Base-by-base conservation (phyloP, 257 asterid species). In the Eustoma russellianum region DNA sequence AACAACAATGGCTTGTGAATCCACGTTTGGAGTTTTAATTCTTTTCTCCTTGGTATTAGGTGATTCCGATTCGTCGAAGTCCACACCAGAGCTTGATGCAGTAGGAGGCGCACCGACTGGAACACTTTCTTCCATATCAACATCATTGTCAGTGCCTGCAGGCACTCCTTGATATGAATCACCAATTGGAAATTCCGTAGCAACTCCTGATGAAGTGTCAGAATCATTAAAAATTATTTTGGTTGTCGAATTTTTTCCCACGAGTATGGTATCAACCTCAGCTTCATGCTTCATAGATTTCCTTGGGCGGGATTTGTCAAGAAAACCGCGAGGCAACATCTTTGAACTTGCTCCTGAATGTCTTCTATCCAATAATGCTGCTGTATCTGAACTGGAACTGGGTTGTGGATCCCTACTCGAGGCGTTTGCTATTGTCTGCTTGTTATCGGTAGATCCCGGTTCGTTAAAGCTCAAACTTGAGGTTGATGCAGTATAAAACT, bases 321-420 rank as follows among this genome's bases (percentile, higher is more conserved):
- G 88, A 73, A 84, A 88, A 17, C 95, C 95, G 17, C 77, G 79
- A 52, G 68, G 19, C 34, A 84, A 67, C 17, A 77, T 93, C 72
- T 78, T 84, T 9, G 34, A 54, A 68, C 80, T 80, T 13, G 53
- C 59, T 17, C 66, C 47, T 30, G 79, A 30, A 19, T 12, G 41
- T 48, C 18, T 52, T 48, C 65, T 73, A 18, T 46, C 14, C 43
- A 38, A 38, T 38, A 11, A 7, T 11, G 12, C 43, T 38, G 43
- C 43, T 46, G 55, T 70, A 47, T 41, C 61, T 53, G 18, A 65
- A 66, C 48, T 52, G 30, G 55, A 64, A 41, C 9, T 47, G 57
- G 70, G 43, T 19, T 70, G 48, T 17, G 65, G 43, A 17, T 53
- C 48, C 17, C 71, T 62, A 61, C 24, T 52, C 9, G 49, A 28